phyloP scores from a whole-genome alignment of 305 asterid genomes.

The Solanum hybrid region DNA sequence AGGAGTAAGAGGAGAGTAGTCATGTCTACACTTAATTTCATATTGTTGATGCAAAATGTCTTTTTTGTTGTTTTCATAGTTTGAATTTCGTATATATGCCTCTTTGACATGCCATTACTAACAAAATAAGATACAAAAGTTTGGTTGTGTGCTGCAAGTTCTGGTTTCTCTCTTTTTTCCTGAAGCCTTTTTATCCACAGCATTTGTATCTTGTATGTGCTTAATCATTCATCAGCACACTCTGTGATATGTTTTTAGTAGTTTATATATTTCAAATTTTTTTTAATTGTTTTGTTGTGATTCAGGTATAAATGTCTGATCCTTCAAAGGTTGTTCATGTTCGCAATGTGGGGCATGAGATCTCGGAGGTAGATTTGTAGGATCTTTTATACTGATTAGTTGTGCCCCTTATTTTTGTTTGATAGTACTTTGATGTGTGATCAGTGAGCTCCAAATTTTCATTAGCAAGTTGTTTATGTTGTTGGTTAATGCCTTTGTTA shows the following conservation, averaged over 20 bases:
- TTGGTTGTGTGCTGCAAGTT: neutral
- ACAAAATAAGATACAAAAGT: neutral
- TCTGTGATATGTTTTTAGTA: neutral
- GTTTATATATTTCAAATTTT: neutral
- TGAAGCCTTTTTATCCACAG: neutral
- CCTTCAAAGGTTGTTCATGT: constrained; percentile 93
- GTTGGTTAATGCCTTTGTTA: neutral
- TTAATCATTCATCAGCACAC: neutral
- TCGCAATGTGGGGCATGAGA: constrained; percentile 95
- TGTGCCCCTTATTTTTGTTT: neutral
- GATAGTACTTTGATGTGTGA: neutral
- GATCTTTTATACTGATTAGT: neutral
- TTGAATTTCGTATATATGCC: neutral
- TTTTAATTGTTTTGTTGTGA: neutral
- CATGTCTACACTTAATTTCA: neutral
- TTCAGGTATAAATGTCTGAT: constrained; percentile 52
- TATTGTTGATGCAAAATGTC: neutral
- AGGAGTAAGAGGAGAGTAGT: neutral
- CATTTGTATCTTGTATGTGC: neutral
- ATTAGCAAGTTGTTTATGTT: neutral
- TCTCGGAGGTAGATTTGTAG: constrained; percentile 58
- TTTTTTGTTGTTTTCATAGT: neutral
- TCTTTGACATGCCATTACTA: neutral
- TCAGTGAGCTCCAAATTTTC: neutral
- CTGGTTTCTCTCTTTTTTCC: neutral